Evolutionary conservation across 192 early-diverging fungal species (phyloP), one percentile per base, ranked within the genome.

Genomic region (Entophlyctis luteolus): DNA sequence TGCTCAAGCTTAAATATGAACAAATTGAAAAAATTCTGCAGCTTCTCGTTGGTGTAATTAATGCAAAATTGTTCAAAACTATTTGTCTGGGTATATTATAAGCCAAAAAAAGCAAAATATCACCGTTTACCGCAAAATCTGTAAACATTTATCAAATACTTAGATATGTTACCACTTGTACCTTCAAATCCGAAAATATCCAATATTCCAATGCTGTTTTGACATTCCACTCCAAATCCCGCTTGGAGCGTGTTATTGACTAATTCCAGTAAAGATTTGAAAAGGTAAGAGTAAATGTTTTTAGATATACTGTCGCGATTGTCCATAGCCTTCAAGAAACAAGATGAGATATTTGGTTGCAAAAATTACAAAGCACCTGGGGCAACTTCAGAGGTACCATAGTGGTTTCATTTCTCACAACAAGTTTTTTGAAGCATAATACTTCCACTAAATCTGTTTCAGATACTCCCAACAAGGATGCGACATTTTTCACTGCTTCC

Each of bases 321-420:
- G 42, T 84, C 82, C 4, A 58, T 68, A 22, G 81, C 82, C 79
- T 89, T 81, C 39, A 16, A 14, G 14, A 63, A 37, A 63, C n/a
- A n/a, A n/a, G n/a, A n/a, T n/a, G n/a, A n/a, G n/a, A n/a, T n/a
- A n/a, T n/a, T n/a, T n/a, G n/a, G n/a, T n/a, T n/a, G 25, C 16
- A 12, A 53, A 53, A 16, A 53, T 53, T 16, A 14, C 39, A 42
- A 8, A 12, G 39, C 60, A 79, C 77, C 69, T 98, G 95, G 23
- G 82, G 74, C 18, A 78, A 55, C 73, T 96, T 98, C 2, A 97
- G 84, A 18, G 95, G 94, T 4, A 93, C 91, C 59, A 95, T 92
- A 33, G 88, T 91, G 45, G 91, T 82, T 69, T 96, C 94, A 66
- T 85, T 86, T 70, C 92, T 88, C 53, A 98, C 89, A 63, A 91